Evolutionary conservation across 2,329 filamentous ascomycete genomes (phyloP).

Genomic region (Waltergamsia citrina): DNA sequence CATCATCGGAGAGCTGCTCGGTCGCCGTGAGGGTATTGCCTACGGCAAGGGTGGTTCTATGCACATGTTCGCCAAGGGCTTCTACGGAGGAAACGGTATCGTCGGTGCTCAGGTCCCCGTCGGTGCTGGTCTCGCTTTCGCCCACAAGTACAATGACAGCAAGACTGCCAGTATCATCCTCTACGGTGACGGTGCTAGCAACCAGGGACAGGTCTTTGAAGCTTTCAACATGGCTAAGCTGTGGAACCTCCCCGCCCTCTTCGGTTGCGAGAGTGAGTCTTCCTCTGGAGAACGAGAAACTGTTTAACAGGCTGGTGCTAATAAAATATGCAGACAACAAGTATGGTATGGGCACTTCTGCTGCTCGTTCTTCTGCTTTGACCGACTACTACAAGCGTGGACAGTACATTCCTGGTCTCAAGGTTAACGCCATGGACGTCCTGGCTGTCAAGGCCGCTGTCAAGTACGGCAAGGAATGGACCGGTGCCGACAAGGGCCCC

Average conservation of each 20-base stretch:
- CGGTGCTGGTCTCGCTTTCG: constrained; percentile 91
- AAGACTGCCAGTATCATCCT: constrained; percentile 82
- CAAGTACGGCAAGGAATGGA: constrained; percentile 86
- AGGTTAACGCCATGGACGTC: constrained; percentile 99
- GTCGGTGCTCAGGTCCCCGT: constrained; percentile 98
- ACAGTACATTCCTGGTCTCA: constrained; percentile 98
- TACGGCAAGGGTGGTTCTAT: constrained; percentile 99
- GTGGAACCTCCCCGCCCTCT: constrained; percentile 92
- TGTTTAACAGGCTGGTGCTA: not conserved
- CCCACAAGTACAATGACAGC: constrained; percentile 85
- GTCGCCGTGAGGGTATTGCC: constrained; percentile 90
- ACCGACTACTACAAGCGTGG: constrained; percentile 99
- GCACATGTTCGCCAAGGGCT: constrained; percentile 99
- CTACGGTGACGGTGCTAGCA: constrained; percentile 96
- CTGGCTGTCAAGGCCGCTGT: constrained; percentile 96
- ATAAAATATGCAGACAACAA: constrained; percentile 88
- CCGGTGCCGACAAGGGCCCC: constrained; percentile 74
- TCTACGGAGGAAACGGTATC: constrained; percentile 98
- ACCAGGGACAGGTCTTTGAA: constrained; percentile 99
- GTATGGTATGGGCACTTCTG: constrained; percentile 98
- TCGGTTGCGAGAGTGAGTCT: constrained; percentile 91
- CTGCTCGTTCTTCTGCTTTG: constrained; percentile 84
- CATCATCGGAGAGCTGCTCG: constrained; percentile 93
- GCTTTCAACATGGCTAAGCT: constrained; percentile 99
- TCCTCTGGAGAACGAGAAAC: not conserved